Percentiles rank a stretch among this genome's conserved stretches.
Conservation (phyloP, 2,329 filamentous ascomycete species). For the Xylaria sp. region DNA sequence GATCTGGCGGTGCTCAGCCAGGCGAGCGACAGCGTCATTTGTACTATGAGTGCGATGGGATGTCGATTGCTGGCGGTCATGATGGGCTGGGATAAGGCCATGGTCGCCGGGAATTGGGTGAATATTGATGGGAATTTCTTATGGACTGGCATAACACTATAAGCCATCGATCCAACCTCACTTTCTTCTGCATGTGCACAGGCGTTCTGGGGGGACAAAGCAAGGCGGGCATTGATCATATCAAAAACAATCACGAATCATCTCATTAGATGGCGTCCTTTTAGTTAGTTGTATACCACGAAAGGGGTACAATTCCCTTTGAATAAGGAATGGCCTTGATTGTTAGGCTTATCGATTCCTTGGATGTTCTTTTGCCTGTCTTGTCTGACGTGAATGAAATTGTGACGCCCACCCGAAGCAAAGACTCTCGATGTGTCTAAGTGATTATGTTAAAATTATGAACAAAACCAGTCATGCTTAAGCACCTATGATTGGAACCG, state of each 20-base stretch:
- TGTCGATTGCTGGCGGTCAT: constrained; percentile 84
- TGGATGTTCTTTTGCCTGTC: not conserved
- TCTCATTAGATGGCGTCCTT: constrained; percentile 1
- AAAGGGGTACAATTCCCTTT: not conserved
- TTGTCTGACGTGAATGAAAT: not conserved
- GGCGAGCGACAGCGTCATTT: constrained; percentile 77
- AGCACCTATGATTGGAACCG: not conserved
- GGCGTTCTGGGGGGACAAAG: constrained; percentile 31
- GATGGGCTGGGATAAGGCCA: constrained; percentile 82
- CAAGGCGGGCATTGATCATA: constrained; percentile 14
- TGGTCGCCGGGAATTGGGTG: constrained; percentile 72
- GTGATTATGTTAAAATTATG: not conserved
- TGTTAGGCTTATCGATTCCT: not conserved
- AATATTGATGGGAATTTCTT: constrained; percentile 80
- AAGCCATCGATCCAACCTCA: constrained; percentile 8
- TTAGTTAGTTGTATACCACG: constrained; percentile 11
- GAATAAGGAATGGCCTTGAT: not conserved
- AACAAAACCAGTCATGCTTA: not conserved
- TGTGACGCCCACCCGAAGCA: not conserved
- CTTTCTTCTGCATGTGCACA: constrained; percentile 27
- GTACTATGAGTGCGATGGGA: constrained; percentile 77
- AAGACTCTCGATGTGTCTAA: not conserved
- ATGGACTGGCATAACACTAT: constrained; percentile 62
- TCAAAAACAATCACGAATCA: constrained; percentile 5
- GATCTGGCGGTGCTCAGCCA: constrained; percentile 79